These are phyloP conservation scores for Candida parachauliodes DNA, from an alignment of 805 yeast genomes.

Conservation along the genomic window DNA sequence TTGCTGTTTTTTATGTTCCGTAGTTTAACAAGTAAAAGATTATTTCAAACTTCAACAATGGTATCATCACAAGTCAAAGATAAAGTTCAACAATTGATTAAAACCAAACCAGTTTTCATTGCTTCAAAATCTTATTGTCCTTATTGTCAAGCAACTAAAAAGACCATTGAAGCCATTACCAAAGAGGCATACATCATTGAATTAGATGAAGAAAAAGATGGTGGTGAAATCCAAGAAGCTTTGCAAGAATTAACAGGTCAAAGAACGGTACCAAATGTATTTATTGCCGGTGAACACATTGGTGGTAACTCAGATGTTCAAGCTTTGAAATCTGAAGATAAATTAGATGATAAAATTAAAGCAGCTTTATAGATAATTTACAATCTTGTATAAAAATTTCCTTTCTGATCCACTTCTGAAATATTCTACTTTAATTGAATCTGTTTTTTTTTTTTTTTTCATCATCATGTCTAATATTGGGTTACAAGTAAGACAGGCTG, in stretches of 20 bases:
- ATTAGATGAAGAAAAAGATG: slow-evolving; percentile 60
- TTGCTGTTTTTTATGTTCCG: slow-evolving; percentile 1
- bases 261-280: slow-evolving; percentile 89
- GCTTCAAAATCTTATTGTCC: slow-evolving; percentile 60
- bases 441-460: slow-evolving; percentile 1
- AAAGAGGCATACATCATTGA: slow-evolving; percentile 52
- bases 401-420: neutral
- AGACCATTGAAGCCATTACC: slow-evolving; percentile 36
- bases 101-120: slow-evolving; percentile 64
- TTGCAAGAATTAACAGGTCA: slow-evolving; percentile 78
- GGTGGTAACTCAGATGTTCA: slow-evolving; percentile 95
- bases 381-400: neutral
- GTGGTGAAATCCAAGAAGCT: slow-evolving; percentile 78
- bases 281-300: slow-evolving; percentile 85
- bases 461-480: slow-evolving; percentile 37
- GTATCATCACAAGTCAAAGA: slow-evolving; percentile 56
- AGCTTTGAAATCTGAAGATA: slow-evolving; percentile 57
- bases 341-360: slow-evolving; percentile 46
- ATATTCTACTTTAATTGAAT: no score
- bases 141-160: slow-evolving; percentile 41
- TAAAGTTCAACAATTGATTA: slow-evolving; percentile 63
- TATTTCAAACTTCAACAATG: slow-evolving; percentile 28
- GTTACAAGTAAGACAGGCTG: slow-evolving; percentile 76
- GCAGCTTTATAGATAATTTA: slow-evolving; percentile 28
- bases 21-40: neutral